Evolutionary conservation across 352 stramenopile genomes (phyloP).

Genomic region (Phytophthora litchii): DNA sequence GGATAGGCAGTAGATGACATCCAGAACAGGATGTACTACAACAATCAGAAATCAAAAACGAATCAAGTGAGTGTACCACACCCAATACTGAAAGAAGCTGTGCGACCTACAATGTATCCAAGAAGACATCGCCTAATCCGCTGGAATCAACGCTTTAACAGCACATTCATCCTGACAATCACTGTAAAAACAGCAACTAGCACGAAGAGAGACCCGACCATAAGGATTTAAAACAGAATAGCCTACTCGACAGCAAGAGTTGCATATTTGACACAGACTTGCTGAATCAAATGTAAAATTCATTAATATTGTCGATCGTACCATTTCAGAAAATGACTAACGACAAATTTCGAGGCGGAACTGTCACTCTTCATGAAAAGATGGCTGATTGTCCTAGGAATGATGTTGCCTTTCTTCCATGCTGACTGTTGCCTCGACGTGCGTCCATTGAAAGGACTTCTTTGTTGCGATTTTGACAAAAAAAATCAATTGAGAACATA

Average conservation of each 20-base stretch:
- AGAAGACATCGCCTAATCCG: background rate
- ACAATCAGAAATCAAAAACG: slow-evolving; percentile 35
- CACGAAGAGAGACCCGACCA: slow-evolving; percentile 6
- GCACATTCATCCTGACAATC: slow-evolving; percentile 12
- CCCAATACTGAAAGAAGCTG: too few species aligned
- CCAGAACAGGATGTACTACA: slow-evolving; percentile 35
- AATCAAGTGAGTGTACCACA: too few species aligned
- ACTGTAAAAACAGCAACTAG: slow-evolving; percentile 13
- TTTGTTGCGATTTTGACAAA: too few species aligned
- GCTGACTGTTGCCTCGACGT: background rate
- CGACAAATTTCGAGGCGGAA: slow-evolving; percentile 4
- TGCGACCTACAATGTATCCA: slow-evolving; percentile 9
- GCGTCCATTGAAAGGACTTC: background rate
- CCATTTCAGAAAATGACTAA: background rate
- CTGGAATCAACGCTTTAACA: slow-evolving; percentile 5
- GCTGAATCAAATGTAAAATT: too few species aligned
- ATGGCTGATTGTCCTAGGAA: background rate
- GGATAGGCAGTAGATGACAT: slow-evolving; percentile 31
- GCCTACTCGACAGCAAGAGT: slow-evolving; percentile 14
- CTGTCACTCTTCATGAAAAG: slow-evolving; percentile 2
- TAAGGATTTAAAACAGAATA: slow-evolving; percentile 20
- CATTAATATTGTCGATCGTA: background rate
- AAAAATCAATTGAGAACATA: too few species aligned
- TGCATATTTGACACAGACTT: slow-evolving; percentile 17
- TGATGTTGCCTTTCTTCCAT: background rate